These are phyloP conservation scores for Zasmidium citrigriseum DNA, from an alignment of 2,329 filamentous ascomycete genomes.

Conservation along the genomic window DNA sequence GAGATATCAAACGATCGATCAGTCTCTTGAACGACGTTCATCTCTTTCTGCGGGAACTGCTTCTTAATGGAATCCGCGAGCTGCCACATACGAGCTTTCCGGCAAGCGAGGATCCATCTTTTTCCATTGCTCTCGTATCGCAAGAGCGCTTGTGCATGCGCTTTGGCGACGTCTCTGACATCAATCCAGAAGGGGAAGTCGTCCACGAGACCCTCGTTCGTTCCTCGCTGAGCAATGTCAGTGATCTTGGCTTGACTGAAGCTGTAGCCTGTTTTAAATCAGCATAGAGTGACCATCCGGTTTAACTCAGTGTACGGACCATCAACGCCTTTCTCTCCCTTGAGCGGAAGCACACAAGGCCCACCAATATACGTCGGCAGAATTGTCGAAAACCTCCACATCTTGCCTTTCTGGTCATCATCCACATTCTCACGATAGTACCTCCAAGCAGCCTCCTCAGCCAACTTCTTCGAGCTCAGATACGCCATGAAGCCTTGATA, in stretches of 20 bases:
- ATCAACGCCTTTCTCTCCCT: no score
- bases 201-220: neutral
- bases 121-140: neutral
- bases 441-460: neutral
- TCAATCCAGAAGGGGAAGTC: neutral
- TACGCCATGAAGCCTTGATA: no score
- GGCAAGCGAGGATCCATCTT: neutral
- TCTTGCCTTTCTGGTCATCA: neutral
- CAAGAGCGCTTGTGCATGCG: neutral
- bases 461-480: no score
- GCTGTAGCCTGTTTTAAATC: neutral
- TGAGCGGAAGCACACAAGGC: neutral
- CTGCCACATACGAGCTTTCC: neutral
- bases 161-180: neutral
- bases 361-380: neutral
- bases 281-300: no score
- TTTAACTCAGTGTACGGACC: no score
- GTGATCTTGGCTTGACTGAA: neutral
- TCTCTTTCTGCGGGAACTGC: neutral
- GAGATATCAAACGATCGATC: neutral
- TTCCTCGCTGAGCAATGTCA: neutral
- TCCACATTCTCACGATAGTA: neutral
- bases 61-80: neutral
- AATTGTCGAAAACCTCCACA: neutral
- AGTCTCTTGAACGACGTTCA: neutral